Base-by-base conservation (phyloP, 2,329 filamentous ascomycete genomes). In the Penicillium expansum region DNA sequence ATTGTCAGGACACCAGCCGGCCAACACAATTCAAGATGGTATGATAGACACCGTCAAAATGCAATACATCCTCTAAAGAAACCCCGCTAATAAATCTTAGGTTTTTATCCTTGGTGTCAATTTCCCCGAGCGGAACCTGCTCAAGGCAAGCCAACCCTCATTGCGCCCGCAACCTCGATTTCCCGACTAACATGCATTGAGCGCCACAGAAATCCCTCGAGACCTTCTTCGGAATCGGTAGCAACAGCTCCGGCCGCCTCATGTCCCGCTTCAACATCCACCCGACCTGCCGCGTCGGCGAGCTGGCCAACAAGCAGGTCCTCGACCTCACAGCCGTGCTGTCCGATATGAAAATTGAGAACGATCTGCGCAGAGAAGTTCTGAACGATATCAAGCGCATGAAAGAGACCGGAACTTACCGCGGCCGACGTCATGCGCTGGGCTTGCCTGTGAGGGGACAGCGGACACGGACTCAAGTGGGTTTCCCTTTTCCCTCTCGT, bases 291-390 rank as follows among this genome's bases (percentile, higher is more conserved):
- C 89, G 87, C 70, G 81, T 97, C 65, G 90, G 89, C 72, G 82
- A 85, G 8, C 78, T 99, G 20, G 82, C 85, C 43, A 85, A 87
- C 58, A 86, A 89, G 72, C 92, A 91, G 59, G 79, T 96, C 65
- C 87, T 91, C 51, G 88, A 89, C 52, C 81, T 99, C 59, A 94
- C 89, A 22, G 89, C 89, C 49, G 91, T 96, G 69, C 81, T 99
- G 39, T 90, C 91, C 16, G 87, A 86, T 53, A 92, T 99, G 91
- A 96, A 89, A 58, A 91, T 97, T 68, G 94, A 97, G 75, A 96
- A 89, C 74, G 92, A 97, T 69, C 82, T 95, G 62, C 82, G 86
- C 69, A 84, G 89, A 71, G 79, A 90, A 57, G 77, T 97, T 37
- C 83, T 88, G 68, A 91, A 96, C 48, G 94, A 97, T 70, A 96